Conservation (phyloP, 2,329 filamentous ascomycete species). For the Sporothrix schenckii region DNA sequence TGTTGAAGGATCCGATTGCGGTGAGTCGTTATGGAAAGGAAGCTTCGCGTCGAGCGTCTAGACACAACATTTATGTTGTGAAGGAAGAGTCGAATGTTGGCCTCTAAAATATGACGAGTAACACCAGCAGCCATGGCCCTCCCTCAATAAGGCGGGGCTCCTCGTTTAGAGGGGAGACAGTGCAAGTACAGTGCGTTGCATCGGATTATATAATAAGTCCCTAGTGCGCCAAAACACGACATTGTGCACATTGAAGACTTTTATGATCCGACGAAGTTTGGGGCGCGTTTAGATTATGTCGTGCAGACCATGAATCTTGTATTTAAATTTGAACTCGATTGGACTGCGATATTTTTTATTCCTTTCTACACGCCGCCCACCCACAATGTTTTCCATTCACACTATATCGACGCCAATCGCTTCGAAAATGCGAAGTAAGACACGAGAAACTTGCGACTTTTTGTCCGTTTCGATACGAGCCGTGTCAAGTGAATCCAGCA, state of each 20-base stretch:
- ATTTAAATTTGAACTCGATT: neutral
- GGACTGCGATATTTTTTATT: neutral
- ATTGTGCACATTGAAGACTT: too few relatives aligned
- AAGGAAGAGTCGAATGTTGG: neutral
- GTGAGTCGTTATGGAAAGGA: neutral
- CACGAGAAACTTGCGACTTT: neutral
- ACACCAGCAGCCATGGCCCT: neutral
- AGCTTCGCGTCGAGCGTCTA: neutral
- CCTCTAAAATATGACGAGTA: slow-evolving; percentile 3
- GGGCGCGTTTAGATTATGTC: neutral
- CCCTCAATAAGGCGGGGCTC: neutral
- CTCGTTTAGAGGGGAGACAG: neutral
- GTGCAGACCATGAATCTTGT: neutral
- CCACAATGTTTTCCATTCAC: neutral
- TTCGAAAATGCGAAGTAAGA: neutral
- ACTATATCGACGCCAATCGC: too few relatives aligned
- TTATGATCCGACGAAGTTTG: too few relatives aligned
- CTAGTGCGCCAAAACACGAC: neutral
- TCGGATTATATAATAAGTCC: neutral
- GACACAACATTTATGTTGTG: neutral
- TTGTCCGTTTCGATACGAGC: neutral
- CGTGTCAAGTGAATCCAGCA: neutral
- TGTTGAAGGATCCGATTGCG: neutral
- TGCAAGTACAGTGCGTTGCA: neutral
- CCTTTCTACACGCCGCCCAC: neutral